phyloP scores from a whole-genome alignment of 768 basidiomycete genomes.

The Mycena galericulata region DNA sequence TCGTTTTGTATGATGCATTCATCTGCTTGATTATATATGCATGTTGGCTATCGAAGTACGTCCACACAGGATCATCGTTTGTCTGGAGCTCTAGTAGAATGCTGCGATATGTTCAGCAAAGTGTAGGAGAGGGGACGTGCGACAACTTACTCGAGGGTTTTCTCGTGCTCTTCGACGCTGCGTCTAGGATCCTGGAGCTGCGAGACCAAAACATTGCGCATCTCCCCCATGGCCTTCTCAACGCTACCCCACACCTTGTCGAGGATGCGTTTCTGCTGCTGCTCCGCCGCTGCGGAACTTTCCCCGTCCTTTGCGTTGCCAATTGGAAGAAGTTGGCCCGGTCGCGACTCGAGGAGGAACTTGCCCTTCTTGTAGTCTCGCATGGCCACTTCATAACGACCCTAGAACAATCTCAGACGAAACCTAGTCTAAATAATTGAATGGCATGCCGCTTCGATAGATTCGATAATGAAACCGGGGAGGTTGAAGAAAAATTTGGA shows the following conservation, averaged over 20 bases:
- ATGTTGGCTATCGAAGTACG: conserved; percentile 95
- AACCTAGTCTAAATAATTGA: too few species aligned
- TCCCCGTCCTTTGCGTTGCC: conserved; percentile 71
- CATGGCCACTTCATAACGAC: conserved; percentile 92
- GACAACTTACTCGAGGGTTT: conserved; percentile 87
- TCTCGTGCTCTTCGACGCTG: conserved; percentile 94
- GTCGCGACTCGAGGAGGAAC: conserved; percentile 88
- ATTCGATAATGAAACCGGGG: conserved; percentile 90
- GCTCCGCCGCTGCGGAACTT: conserved; percentile 61
- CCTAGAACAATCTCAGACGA: too few species aligned
- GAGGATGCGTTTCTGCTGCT: conserved; percentile 91
- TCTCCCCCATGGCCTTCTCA: conserved; percentile 94
- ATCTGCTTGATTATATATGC: conserved; percentile 85
- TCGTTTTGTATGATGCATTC: conserved; percentile 68
- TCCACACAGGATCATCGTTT: conserved; percentile 94
- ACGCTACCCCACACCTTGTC: conserved; percentile 97
- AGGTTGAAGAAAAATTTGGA: conserved; percentile 99
- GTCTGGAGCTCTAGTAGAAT: conserved; percentile 89
- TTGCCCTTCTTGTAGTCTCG: conserved; percentile 98
- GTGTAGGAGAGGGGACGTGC: background rate
- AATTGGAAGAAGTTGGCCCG: conserved; percentile 83
- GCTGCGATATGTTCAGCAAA: conserved; percentile 54
- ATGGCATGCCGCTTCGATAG: conserved; percentile 88
- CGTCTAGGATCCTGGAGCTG: conserved; percentile 85
- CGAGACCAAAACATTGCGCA: conserved; percentile 81